Base-by-base conservation (phyloP, 805 yeast species). In the Yamadazyma ubonensis region DNA sequence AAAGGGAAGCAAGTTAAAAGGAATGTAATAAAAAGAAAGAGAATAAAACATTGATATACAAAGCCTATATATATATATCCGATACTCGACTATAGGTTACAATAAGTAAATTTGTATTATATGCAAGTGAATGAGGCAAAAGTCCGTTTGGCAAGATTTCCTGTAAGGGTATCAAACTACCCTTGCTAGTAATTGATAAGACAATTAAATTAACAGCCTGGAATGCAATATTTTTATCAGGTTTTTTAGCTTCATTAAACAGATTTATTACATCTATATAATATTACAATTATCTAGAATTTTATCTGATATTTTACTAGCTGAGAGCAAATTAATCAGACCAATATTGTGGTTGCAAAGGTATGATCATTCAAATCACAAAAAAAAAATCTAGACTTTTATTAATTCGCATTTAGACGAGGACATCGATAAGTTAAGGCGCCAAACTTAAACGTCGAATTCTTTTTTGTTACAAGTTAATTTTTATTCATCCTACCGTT, bases 51-150 rank as follows among this genome's bases (percentile, higher is more conserved):
- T 8, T n/a, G 12, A 29, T 29, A 10, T n/a, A 16, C 33, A 5
- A 5, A 17, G 21, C 14, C 17, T 17, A 17, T 29, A 29, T 27
- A 22, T 22, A 12, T 27, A 27, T 12, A 12, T 27, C 15, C 17
- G 30, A 15, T 27, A 27, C 30, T 27, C 17, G 17, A 27, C 6
- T 6, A 23, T 10, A 4, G 26, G 7, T 10, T 23, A 5, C n/a
- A 23, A 23, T 4, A 23, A 23, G 9, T 10, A 23, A 23, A 21
- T 10, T 10, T 10, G 9, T 23, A 23, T 12, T 23, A 12, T 23
- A 27, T 27, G 30, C 30, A 27, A 27, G 17, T 27, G 30, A 27
- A 12, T 15, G 16, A 27, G 30, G 30, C 30, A 27, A 27, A 23
- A 9, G 10, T 27, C 17, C 15, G 30, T 27, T 27, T 11, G 30